Conservation (phyloP, 805 yeast genomes). For the Nakazawaea ambrosiae region DNA sequence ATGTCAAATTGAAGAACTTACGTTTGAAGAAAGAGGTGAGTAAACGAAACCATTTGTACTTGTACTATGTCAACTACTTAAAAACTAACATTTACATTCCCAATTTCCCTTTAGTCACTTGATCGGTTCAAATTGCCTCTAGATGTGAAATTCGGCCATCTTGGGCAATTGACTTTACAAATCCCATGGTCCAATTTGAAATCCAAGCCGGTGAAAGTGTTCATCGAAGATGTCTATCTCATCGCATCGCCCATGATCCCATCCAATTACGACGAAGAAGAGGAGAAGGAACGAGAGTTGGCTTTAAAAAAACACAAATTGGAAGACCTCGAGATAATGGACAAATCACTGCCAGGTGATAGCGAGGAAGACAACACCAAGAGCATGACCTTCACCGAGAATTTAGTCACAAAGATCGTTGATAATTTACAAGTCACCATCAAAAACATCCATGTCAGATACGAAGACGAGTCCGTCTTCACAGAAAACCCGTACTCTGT, state of each 20-base stretch:
- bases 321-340: slow-evolving; percentile 59
- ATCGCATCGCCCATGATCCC: slow-evolving; percentile 70
- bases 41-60: too few relatives aligned
- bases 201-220: slow-evolving; percentile 83
- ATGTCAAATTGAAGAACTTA: slow-evolving; percentile 76
- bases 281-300: slow-evolving; percentile 52
- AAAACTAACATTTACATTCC: background rate
- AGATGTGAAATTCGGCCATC: slow-evolving; percentile 80
- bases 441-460: slow-evolving; percentile 84
- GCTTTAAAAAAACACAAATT: slow-evolving; percentile 61
- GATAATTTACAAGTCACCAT: slow-evolving; percentile 91
- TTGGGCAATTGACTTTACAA: slow-evolving; percentile 83
- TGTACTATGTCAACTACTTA: background rate
- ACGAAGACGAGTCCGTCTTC: slow-evolving; percentile 72
- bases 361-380: slow-evolving; percentile 35
- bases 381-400: slow-evolving; percentile 80
- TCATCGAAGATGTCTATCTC: slow-evolving; percentile 79
- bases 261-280: slow-evolving; percentile 46
- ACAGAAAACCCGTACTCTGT: slow-evolving; percentile 72
- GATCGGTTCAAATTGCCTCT: slow-evolving; percentile 83
- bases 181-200: slow-evolving; percentile 97
- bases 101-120: slow-evolving; percentile 42
- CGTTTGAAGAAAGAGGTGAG: slow-evolving; percentile 67
- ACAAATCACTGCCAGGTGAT: slow-evolving; percentile 31
- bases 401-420: slow-evolving; percentile 79